Evolutionary conservation across 2,329 filamentous ascomycete species (phyloP).

Genomic region (Stachybotrys echinatus): DNA sequence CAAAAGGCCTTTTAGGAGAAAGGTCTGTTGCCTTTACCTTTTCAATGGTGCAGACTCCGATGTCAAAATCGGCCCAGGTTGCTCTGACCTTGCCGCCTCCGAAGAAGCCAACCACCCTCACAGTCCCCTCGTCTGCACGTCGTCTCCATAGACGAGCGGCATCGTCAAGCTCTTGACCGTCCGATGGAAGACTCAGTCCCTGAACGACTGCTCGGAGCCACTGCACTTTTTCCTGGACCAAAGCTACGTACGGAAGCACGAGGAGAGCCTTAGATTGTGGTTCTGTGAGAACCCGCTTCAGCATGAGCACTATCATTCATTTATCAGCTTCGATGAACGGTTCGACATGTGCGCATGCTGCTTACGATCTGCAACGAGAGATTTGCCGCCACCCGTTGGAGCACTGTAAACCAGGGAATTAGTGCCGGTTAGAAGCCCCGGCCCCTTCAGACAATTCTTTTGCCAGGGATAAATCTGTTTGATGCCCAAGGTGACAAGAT

Average conservation of each 20-base stretch:
- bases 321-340: constrained; percentile 8
- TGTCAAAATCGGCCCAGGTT: constrained; percentile 70
- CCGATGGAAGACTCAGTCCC: constrained; percentile 39
- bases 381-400: constrained; percentile 74
- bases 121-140: constrained; percentile 49
- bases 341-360: not conserved
- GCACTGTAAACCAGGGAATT: constrained; percentile 75
- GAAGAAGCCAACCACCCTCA: constrained; percentile 69
- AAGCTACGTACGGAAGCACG: constrained; percentile 70
- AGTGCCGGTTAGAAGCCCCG: constrained; percentile 58
- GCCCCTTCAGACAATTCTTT: constrained; percentile 64
- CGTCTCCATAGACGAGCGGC: constrained; percentile 43
- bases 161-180: constrained; percentile 26
- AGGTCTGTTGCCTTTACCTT: constrained; percentile 38
- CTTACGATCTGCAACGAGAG: constrained; percentile 60
- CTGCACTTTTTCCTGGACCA: constrained; percentile 74
- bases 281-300: constrained; percentile 63
- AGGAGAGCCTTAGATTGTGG: constrained; percentile 63
- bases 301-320: constrained; percentile 53
- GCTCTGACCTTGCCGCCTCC: constrained; percentile 64
- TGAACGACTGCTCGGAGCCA: constrained; percentile 66
- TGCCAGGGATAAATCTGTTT: constrained; percentile 75
- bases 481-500: constrained; percentile 64
- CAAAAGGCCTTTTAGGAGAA: not conserved
- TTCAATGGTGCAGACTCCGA: constrained; percentile 75